Evolutionary conservation across 176 grass and related monocot species (phyloP), one percentile per base, ranked within the genome.

Genomic region (Lolium rigidum): DNA sequence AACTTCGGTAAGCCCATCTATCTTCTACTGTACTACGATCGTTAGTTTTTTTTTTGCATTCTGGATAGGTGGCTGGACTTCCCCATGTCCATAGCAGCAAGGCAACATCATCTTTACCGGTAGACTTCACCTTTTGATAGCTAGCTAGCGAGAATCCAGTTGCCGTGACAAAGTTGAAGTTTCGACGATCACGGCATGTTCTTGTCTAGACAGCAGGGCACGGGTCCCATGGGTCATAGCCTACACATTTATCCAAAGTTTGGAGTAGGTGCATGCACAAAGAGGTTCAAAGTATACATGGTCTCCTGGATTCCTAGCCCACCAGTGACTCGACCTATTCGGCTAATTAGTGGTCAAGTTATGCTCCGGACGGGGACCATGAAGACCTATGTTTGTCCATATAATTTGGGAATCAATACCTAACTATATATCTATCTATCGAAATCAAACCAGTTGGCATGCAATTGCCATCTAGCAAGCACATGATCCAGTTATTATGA

Each of bases 1-100:
- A 89, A 86, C 11, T 93, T 91, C 9, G 95, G 95, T 94, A 4
- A 70, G 90, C 35, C 54, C 1, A 22, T 14, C 15, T n/a, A 57
- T 8, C 28, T 31, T 66, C 6, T 31, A 65, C 26, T 28, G 10
- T 2, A 16, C 2, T 15, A 35, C 35, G 21, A 35, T 65, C 12
- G 14, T 35, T 15, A 15, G 21, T 35, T 35, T 35, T 35, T 35
- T 24, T 10, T 48, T 50, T 6, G 68, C 68, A 70, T 70, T n/a
- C n/a, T n/a, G n/a, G n/a, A n/a, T n/a, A n/a, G n/a, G n/a, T n/a
- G n/a, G 10, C 20, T 60, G 39, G 21, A 54, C 26, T 52, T 63
- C 8, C 65, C 75, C 65, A 75, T 55, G 67, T 65, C 67, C 10
- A n/a, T 17, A 48, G 58, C 46, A 47, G 46, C 46, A 47, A 47